A percentile compares a stretch with the other conserved stretches of the same genome.
Evolutionary conservation across 1,139 yeast species (phyloP).

Genomic region (Candida sp.): DNA sequence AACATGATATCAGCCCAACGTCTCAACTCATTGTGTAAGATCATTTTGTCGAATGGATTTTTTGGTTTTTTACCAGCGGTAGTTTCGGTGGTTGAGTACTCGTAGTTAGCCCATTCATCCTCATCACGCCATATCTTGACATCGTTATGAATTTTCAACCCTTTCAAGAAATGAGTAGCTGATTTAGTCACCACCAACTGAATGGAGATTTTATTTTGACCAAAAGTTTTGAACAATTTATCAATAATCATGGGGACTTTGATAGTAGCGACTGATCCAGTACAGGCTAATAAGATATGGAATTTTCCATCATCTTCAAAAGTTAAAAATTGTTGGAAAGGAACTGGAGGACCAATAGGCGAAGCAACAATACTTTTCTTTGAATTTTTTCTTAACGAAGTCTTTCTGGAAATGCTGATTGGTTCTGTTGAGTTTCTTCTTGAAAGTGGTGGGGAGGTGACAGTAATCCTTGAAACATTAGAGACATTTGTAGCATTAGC

Average conservation of each 20-base stretch:
- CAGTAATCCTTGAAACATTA: slow-evolving; percentile 4
- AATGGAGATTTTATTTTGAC: slow-evolving; percentile 67
- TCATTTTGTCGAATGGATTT: slow-evolving; percentile 41
- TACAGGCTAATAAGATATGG: slow-evolving; percentile 86
- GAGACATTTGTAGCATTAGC: slow-evolving; percentile 4
- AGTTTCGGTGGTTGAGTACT: slow-evolving; percentile 14
- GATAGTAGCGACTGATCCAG: slow-evolving; percentile 96
- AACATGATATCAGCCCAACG: slow-evolving; percentile 95
- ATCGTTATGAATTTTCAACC: slow-evolving; percentile 73
- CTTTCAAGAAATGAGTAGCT: slow-evolving; percentile 80
- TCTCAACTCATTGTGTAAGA: slow-evolving; percentile 83
- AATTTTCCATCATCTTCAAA: slow-evolving; percentile 78
- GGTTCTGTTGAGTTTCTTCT: slow-evolving; percentile 12
- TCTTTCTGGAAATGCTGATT: slow-evolving; percentile 21
- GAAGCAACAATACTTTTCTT: slow-evolving; percentile 39
- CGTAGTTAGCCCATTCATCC: slow-evolving; percentile 79
- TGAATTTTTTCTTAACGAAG: slow-evolving; percentile 24
- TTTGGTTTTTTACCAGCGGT: slow-evolving; percentile 27
- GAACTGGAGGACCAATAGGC: slow-evolving; percentile 68
- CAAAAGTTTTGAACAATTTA: slow-evolving; percentile 73
- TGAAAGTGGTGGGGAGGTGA: slow-evolving; percentile 3
- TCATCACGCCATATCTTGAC: slow-evolving; percentile 93
- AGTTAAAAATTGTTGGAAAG: slow-evolving; percentile 67
- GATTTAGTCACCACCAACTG: slow-evolving; percentile 83
- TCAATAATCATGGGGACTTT: slow-evolving; percentile 86